phyloP scores from a whole-genome alignment of 2,329 filamentous ascomycete species.

The Aspergillus puulaauensis region DNA sequence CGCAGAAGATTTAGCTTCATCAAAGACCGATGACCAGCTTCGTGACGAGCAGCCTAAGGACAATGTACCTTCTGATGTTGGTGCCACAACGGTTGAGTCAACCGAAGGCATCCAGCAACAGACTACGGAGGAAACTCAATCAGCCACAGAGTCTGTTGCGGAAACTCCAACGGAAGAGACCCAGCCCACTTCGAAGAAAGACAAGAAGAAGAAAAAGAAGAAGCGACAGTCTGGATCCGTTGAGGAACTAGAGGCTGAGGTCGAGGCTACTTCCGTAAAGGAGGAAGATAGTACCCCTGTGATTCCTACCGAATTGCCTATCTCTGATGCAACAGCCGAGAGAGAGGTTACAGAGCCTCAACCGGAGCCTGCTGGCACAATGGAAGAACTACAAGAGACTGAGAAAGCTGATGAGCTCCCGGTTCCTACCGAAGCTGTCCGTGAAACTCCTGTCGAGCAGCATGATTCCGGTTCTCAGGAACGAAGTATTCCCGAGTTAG shows the following conservation, averaged over 20 bases:
- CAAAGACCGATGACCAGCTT: neutral
- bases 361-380: neutral
- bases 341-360: neutral
- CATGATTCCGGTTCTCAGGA: neutral
- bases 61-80: neutral
- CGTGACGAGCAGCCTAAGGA: neutral
- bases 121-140: neutral
- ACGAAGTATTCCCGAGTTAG: neutral
- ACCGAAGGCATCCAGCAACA: neutral
- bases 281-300: neutral
- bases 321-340: neutral
- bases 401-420: neutral
- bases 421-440: neutral
- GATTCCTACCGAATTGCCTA: neutral
- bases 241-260: conserved; percentile 5
- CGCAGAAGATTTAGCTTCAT: neutral
- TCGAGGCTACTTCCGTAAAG: neutral
- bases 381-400: neutral
- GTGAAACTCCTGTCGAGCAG: neutral
- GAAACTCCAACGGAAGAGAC: conserved; percentile 8
- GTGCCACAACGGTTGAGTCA: neutral
- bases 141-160: neutral
- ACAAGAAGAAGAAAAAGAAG: conserved; percentile 34
- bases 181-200: conserved; percentile 20
- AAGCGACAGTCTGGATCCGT: conserved; percentile 19